These are phyloP conservation scores for Capronia americana DNA, from an alignment of 2,329 filamentous ascomycete species.

Conservation along the genomic window DNA sequence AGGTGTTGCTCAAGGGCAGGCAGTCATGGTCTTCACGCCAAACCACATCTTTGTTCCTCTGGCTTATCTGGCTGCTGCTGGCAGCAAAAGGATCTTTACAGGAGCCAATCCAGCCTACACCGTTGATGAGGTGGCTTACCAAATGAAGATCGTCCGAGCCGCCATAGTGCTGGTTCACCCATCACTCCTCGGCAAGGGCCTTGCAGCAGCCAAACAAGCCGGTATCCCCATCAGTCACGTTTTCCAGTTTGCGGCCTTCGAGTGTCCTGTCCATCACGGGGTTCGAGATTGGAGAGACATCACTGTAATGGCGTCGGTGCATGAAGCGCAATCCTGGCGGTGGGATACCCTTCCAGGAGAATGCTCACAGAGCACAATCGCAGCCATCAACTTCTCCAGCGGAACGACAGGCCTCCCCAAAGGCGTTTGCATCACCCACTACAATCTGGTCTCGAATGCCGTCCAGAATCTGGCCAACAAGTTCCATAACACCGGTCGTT, in stretches of 20 bases:
- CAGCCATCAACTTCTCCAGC: constrained; percentile 45
- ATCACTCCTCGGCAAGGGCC: constrained; percentile 49
- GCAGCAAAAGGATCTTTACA: no score
- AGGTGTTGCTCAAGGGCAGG: no score
- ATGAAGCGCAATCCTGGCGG: constrained; percentile 9
- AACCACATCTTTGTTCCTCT: no score
- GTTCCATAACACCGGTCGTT: constrained; percentile 67
- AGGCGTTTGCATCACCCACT: constrained; percentile 58
- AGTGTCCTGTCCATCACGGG: constrained; percentile 27
- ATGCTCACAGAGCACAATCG: constrained; percentile 55
- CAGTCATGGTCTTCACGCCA: no score
- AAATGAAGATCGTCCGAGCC: constrained; percentile 56
- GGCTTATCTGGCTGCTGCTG: no score
- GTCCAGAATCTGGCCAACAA: constrained; percentile 65
- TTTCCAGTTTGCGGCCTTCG: constrained; percentile 60
- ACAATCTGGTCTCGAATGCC: constrained; percentile 61
- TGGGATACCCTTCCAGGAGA: constrained; percentile 43
- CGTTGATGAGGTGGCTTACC: no score
- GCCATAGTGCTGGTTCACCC: constrained; percentile 59
- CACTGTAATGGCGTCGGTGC: not conserved
- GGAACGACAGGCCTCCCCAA: constrained; percentile 61
- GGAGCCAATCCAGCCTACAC: no score
- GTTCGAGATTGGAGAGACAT: constrained; percentile 24
- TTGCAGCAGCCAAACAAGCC: constrained; percentile 48
- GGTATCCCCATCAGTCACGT: constrained; percentile 59